A percentile compares a stretch with the other conserved stretches of the same genome.
phyloP scores from a whole-genome alignment of 2,329 filamentous ascomycete species.

The Stagonosporopsis cucurbitacearum region DNA sequence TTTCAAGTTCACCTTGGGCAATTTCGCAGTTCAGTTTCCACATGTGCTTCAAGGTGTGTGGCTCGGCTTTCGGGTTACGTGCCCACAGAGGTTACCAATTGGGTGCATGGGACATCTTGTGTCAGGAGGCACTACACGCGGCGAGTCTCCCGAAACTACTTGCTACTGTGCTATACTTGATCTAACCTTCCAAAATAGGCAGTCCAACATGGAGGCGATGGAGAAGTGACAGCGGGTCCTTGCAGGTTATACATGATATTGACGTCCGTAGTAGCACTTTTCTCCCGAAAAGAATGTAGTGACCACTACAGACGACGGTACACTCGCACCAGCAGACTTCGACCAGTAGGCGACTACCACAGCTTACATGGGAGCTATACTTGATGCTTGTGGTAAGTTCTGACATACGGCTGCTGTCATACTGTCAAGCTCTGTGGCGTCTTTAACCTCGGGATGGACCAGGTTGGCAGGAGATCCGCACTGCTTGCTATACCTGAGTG shows the following conservation, averaged over 20 bases:
- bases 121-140: not conserved
- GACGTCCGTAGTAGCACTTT: slow-evolving; percentile 7
- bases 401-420: slow-evolving; percentile 34
- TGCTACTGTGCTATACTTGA: not conserved
- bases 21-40: not conserved
- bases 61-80: slow-evolving; percentile 32
- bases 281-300: slow-evolving; percentile 17
- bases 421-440: slow-evolving; percentile 46
- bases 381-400: slow-evolving; percentile 15
- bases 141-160: not conserved
- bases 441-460: slow-evolving; percentile 25
- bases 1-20: not conserved
- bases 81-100: not conserved
- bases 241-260: slow-evolving; percentile 11
- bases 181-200: not conserved
- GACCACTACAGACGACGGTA: slow-evolving; percentile 20
- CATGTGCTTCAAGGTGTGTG: slow-evolving; percentile 19
- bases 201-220: not conserved
- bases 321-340: slow-evolving; percentile 9
- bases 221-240: slow-evolving; percentile 1
- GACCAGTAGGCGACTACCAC: not conserved
- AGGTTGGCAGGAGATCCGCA: not conserved
- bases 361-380: not conserved
- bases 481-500: not conserved
- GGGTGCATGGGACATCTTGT: not conserved